Percentiles rank a stretch among this genome's conserved stretches.
These are phyloP conservation scores for Hymenoscyphus linearis DNA, from an alignment of 2,329 filamentous ascomycete genomes.

Conservation along the genomic window DNA sequence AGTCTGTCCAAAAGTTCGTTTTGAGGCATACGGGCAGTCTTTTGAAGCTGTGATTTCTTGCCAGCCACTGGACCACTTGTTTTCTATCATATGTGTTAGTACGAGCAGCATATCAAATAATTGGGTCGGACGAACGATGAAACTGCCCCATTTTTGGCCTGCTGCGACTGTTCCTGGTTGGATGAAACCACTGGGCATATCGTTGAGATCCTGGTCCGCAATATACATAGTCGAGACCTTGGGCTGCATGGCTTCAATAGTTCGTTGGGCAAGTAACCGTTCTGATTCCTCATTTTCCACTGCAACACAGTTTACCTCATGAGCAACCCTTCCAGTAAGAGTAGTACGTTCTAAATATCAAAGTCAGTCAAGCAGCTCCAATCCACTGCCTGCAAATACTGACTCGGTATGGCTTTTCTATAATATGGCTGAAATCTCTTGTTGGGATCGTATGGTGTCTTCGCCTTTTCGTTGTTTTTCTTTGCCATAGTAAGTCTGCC, in stretches of 20 bases:
- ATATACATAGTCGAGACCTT: conserved; percentile 47
- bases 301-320: conserved; percentile 71
- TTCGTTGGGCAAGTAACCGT: conserved; percentile 52
- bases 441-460: conserved; percentile 39
- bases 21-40: conserved; percentile 84
- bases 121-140: conserved; percentile 47
- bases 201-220: conserved; percentile 23
- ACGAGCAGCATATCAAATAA: neutral
- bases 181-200: conserved; percentile 40
- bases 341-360: conserved; percentile 65
- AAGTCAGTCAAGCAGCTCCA: neutral
- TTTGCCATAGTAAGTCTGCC: conserved; percentile 42
- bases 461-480: conserved; percentile 43
- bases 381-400: conserved; percentile 30
- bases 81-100: conserved; percentile 37
- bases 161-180: conserved; percentile 48
- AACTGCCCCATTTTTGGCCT: conserved; percentile 42
- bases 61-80: conserved; percentile 37
- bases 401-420: conserved; percentile 70
- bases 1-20: conserved; percentile 83
- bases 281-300: conserved; percentile 67
- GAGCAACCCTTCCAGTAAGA: conserved; percentile 64
- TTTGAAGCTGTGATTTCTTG: conserved; percentile 67
- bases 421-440: conserved; percentile 58
- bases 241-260: conserved; percentile 54